Evolutionary conservation across 306 rosid species (phyloP).

Genomic region (Hylodesmum podocarpum): DNA sequence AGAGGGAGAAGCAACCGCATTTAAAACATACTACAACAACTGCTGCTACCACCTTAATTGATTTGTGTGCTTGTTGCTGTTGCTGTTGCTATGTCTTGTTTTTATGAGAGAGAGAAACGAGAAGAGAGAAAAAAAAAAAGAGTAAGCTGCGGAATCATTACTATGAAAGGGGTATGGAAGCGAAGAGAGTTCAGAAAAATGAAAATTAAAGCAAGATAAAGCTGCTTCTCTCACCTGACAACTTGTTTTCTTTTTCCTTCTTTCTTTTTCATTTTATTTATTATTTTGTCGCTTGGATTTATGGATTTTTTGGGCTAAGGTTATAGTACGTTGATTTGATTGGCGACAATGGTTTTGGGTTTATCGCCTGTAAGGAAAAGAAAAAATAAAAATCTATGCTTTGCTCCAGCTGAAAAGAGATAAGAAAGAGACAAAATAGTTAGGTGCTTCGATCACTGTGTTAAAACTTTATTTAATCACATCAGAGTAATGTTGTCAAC

Average conservation of each 20-base stretch:
- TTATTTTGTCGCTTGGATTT: neutral
- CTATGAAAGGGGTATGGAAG: constrained; percentile 62
- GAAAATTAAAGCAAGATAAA: too few species aligned
- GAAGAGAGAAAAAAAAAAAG: neutral
- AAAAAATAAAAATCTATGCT: neutral
- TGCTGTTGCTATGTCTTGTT: constrained; percentile 36
- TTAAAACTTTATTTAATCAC: neutral
- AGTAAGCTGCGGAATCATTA: constrained; percentile 54
- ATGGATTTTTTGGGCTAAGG: constrained; percentile 23
- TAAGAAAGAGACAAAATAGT: neutral
- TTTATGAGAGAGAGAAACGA: constrained; percentile 18
- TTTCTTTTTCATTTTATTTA: neutral
- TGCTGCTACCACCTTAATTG: too few species aligned
- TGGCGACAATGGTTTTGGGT: constrained; percentile 10
- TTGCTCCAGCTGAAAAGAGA: neutral
- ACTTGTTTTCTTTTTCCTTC: constrained; percentile 26
- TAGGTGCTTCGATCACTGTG: neutral
- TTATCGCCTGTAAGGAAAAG: neutral
- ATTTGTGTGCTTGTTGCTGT: neutral
- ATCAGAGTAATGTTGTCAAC: too few species aligned
- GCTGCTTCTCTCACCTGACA: constrained; percentile 63
- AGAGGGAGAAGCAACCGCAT: constrained; percentile 37
- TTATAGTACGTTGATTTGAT: constrained; percentile 23
- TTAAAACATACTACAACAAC: too few species aligned
- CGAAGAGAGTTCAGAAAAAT: constrained; percentile 64